Percentiles rank a stretch among this genome's conserved stretches.
Evolutionary conservation across 2,329 filamentous ascomycete genomes (phyloP).

Genomic region (Alternaria viburni): DNA sequence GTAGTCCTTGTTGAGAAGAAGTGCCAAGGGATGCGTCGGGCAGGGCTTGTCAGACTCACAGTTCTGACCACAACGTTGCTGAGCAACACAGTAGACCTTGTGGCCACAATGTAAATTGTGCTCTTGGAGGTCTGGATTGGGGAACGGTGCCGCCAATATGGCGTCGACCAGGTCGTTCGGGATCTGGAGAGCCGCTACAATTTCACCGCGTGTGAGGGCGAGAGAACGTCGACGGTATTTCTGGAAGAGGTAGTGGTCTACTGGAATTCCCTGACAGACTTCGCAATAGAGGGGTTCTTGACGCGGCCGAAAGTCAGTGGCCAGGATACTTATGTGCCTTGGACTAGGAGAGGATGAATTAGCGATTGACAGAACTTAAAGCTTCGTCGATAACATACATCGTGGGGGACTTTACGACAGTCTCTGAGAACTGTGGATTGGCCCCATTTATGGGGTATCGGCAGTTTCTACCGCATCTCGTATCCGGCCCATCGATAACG

Average conservation of each 20-base stretch:
- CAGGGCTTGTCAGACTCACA: constrained; percentile 1
- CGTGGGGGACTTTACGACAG: neutral
- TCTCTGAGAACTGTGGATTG: neutral
- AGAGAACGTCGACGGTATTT: constrained; percentile 9
- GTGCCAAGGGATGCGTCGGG: neutral
- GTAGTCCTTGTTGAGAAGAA: neutral
- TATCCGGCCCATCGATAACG: constrained; percentile 9
- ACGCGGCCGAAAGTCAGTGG: neutral
- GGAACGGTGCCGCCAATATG: constrained; percentile 5
- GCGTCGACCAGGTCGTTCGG: neutral
- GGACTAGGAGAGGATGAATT: neutral
- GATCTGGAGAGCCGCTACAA: constrained; percentile 1
- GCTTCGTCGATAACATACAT: neutral
- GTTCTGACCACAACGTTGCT: constrained; percentile 17
- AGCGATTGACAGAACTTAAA: neutral
- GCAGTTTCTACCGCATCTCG: constrained; percentile 23
- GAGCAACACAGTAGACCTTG: constrained; percentile 8
- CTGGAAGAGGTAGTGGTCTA: neutral
- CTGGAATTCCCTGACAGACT: constrained; percentile 20
- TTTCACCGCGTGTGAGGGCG: constrained; percentile 10
- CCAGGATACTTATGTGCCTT: neutral
- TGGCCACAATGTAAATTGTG: constrained; percentile 24
- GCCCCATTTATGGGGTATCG: neutral
- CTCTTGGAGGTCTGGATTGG: neutral
- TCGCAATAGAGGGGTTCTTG: constrained; percentile 23